Evolutionary conservation across 2,329 filamentous ascomycete species (phyloP), one percentile per base, ranked within the genome.

Genomic region (Fulvia fulva): DNA sequence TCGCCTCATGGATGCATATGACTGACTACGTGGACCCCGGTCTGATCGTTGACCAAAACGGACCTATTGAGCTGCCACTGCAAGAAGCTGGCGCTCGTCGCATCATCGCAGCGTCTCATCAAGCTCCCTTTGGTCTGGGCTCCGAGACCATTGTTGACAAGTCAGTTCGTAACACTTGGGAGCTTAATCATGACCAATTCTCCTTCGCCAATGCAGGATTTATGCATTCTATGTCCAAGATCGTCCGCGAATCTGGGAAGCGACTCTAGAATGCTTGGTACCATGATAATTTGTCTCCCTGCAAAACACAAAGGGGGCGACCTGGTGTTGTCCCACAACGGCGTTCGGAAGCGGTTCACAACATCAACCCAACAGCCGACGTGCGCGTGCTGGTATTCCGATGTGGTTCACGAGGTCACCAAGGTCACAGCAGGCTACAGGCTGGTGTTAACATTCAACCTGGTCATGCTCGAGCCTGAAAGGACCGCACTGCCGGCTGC

Each of bases 401-500:
- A 19, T 8, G 37, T 19, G n/a, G 4, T 41, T 7, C 37, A 41
- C 16, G 16, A n/a, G 19, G 37, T 19, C 14, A 41, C 37, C 3
- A 16, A 19, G 37, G 37, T 2, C 37, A 41, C 37, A 19, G 14
- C 14, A 7, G 14, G 82, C 2, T 76, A 79, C 63, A 78, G 80
- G 2, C 74, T 79, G 55, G 80, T 81, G 9, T 62, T 85, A 11
- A 81, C 77, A 0, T 85, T 82, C 68, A 83, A 83, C 63, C 74
- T 85, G 4, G 28, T 34, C 23, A 45, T 32, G 43, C 52, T 22
- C n/a, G 5, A 41, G 2, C 9, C 16, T 41, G 4, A 5, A 41
- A 16, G 19, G 14, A 7, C 7, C 8, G 4, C 9, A n/a, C 14
- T 41, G 4, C 37, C 14, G 16, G 41, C 52, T 25, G 23, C 34